phyloP scores from a whole-genome alignment of 2,329 filamentous ascomycete species.

The Lecanoromycetidae sp. region DNA sequence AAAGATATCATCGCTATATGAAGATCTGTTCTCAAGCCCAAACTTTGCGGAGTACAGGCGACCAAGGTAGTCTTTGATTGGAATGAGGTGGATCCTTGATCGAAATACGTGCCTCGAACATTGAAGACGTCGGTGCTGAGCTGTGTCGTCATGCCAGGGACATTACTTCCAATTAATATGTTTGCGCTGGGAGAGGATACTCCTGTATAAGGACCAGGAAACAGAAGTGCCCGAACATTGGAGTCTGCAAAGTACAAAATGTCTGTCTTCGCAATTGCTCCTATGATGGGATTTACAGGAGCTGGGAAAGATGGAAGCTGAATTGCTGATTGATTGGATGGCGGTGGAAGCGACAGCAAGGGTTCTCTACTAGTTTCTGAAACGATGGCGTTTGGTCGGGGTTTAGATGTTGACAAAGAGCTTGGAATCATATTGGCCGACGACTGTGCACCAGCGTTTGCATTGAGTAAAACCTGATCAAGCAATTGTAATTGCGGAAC shows the following conservation, averaged over 20 bases:
- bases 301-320: neutral
- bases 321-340: neutral
- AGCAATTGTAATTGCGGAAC: neutral
- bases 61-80: neutral
- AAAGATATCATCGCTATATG: neutral
- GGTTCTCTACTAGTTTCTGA: neutral
- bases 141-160: neutral
- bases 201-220: neutral
- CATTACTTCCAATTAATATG: neutral
- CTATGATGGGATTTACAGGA: neutral
- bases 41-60: neutral
- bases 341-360: neutral
- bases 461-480: no score
- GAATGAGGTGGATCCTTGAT: neutral
- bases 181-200: neutral
- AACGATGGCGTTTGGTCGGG: neutral
- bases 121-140: neutral
- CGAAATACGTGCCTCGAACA: neutral
- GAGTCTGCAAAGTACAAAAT: neutral
- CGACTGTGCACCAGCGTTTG: neutral
- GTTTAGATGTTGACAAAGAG: neutral
- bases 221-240: no score
- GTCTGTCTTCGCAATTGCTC: slow-evolving; percentile 2
- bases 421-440: neutral
- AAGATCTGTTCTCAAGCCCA: neutral